These are phyloP conservation scores for Neofusicoccum parvum DNA, from an alignment of 2,329 filamentous ascomycete species.

Conservation along the genomic window DNA sequence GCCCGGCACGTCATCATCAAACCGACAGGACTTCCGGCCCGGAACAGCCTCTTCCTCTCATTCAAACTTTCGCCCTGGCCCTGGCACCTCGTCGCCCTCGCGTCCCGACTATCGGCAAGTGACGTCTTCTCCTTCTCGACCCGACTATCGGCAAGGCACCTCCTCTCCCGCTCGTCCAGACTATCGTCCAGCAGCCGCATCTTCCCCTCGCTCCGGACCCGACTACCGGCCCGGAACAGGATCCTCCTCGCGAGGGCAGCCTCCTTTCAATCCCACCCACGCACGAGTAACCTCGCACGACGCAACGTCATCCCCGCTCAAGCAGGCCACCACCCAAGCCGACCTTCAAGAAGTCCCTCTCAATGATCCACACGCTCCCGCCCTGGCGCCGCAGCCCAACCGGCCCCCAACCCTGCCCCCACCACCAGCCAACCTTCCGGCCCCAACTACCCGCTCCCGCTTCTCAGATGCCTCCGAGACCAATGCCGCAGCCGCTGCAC, in stretches of 20 bases:
- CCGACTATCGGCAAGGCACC: not conserved
- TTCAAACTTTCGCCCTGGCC: not conserved
- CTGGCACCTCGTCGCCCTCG: not conserved
- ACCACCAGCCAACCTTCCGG: not conserved
- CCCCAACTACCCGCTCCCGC: not conserved
- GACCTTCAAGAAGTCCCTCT: conserved; percentile 2
- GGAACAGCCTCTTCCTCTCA: not conserved
- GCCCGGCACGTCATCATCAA: not conserved
- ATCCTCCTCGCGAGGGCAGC: not conserved
- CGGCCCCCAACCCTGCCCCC: not conserved
- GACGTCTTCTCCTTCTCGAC: not conserved
- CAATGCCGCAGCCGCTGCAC: not conserved
- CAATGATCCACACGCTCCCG: no score
- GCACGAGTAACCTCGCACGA: conserved; percentile 1
- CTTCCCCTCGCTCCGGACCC: not conserved
- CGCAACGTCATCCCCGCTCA: not conserved
- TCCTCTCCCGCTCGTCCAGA: not conserved
- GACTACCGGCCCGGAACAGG: not conserved
- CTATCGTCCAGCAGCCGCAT: no score
- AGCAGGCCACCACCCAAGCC: not conserved
- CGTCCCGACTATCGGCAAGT: not conserved
- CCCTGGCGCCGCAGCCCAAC: not conserved
- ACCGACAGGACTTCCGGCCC: not conserved
- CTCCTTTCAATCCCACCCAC: not conserved
- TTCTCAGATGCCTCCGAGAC: not conserved